Conservation (phyloP, 768 basidiomycete species). For the Kwoniella mangroviensis region DNA sequence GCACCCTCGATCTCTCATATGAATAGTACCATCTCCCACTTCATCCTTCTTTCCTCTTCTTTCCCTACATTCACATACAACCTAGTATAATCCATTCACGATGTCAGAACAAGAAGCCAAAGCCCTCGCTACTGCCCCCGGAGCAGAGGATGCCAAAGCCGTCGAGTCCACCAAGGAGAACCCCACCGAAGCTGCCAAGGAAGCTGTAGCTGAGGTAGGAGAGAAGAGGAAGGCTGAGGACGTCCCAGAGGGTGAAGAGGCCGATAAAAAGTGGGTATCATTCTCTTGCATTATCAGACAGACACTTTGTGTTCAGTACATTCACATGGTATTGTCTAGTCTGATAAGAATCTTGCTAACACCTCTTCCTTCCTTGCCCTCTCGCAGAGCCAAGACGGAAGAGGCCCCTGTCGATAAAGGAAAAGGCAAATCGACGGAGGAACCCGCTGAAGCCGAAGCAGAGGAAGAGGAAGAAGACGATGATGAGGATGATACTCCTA, state of each 20-base stretch:
- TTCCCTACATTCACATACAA: not conserved
- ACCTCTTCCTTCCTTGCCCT: not conserved
- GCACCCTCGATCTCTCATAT: constrained; percentile 1
- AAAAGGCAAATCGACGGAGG: constrained; percentile 39
- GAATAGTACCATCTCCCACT: not conserved
- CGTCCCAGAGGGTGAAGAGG: constrained; percentile 12
- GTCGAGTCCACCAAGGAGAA: constrained; percentile 14
- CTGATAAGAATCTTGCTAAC: not conserved
- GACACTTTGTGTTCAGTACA: not conserved
- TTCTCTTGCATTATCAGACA: too few species aligned
- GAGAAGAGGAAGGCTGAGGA: constrained; percentile 47
- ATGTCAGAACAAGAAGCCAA: constrained; percentile 35
- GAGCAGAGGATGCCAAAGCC: constrained; percentile 21
- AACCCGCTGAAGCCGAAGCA: constrained; percentile 28
- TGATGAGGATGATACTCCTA: constrained; percentile 60
- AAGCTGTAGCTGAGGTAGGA: constrained; percentile 29
- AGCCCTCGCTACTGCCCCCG: constrained; percentile 27
- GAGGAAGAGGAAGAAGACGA: constrained; percentile 60
- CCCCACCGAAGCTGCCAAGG: constrained; percentile 11
- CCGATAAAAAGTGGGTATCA: constrained; percentile 38
- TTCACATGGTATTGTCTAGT: not conserved
- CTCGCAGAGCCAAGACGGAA: constrained; percentile 30
- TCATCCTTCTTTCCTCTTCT: constrained; percentile 3
- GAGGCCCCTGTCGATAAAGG: constrained; percentile 28
- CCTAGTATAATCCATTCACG: not conserved